Percentiles rank a stretch among this genome's conserved stretches.
Conservation (phyloP, 805 yeast genomes). For the Naumovozyma castellii region DNA sequence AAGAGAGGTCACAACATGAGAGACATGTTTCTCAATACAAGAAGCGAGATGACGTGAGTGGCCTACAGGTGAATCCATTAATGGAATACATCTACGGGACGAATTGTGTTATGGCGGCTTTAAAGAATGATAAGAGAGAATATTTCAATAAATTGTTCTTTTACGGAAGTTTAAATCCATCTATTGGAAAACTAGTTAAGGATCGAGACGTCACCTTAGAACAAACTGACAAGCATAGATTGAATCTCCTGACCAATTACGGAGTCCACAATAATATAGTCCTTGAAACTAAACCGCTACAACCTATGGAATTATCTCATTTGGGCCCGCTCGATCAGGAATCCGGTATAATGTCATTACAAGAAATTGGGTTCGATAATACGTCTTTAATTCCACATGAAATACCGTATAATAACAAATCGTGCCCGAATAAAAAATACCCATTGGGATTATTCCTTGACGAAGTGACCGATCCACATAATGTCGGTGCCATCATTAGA, state of each 20-base stretch:
- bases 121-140: constrained; percentile 45
- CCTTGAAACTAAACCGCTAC: constrained; percentile 45
- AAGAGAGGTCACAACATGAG: not conserved
- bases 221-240: constrained; percentile 33
- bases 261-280: constrained; percentile 80
- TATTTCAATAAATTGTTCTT: constrained; percentile 44
- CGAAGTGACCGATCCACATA: constrained; percentile 78
- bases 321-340: constrained; percentile 27
- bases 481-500: constrained; percentile 73
- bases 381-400: constrained; percentile 9
- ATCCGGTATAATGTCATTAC: constrained; percentile 7
- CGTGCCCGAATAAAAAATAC: constrained; percentile 21
- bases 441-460: constrained; percentile 74
- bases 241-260: constrained; percentile 51
- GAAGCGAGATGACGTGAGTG: constrained; percentile 4
- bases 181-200: constrained; percentile 25
- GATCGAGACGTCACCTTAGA: constrained; percentile 20
- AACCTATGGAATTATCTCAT: constrained; percentile 15
- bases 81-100: constrained; percentile 70
- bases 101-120: constrained; percentile 63
- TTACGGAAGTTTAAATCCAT: constrained; percentile 33
- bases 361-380: constrained; percentile 9
- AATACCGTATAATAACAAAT: constrained; percentile 20
- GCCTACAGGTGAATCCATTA: constrained; percentile 35
- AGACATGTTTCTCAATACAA: constrained; percentile 6